Evolutionary conservation across 2,329 filamentous ascomycete genomes (phyloP), one percentile per base, ranked within the genome.

Genomic region (Diaporthe citri): DNA sequence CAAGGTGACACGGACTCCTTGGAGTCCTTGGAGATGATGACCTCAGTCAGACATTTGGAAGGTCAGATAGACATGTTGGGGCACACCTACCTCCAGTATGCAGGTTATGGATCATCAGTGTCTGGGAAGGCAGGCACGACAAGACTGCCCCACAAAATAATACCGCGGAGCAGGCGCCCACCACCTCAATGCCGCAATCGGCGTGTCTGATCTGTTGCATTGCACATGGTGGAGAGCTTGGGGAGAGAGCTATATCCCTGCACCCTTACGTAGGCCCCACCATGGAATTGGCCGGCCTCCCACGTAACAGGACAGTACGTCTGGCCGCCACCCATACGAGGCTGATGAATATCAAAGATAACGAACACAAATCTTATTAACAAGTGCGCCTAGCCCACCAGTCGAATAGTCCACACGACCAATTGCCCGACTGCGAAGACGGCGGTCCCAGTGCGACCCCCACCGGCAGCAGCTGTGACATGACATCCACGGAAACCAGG

Each of bases 101-200:
- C 59, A 46, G 41, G 20, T 31, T 31, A 46, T 64, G 60, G 39
- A 46, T 15, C 41, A 31, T 31, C 39, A 31, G 10, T 9, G 25
- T 15, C 17, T 31, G 60, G n/a, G 60, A 66, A 34, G 41, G 41
- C 41, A 34, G 31, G 43, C 36, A 51, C 20, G 62, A 25, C 31
- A 7, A 20, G 12, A 25, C 5, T 2, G 43, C 43, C 28, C 43
- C 62, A 67, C 60, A 66, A 2, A 66, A 15, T 66, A 66, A 48
- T 34, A 20, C 28, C 46, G 28, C 62, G 51, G 15, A 64, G 25
- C 41, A 43, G 9, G 36, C 12, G 57, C 57, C n/a, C 59, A 62
- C n/a, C 15, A 31, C 20, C 15, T 25, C 70, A 25, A 52, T 46
- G 71, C 74, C 74, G 74, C 62, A 74, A 75, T 73, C 74, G 74